phyloP scores from a whole-genome alignment of 1,139 yeast genomes.

The Debaryomycetaceae sp. region DNA sequence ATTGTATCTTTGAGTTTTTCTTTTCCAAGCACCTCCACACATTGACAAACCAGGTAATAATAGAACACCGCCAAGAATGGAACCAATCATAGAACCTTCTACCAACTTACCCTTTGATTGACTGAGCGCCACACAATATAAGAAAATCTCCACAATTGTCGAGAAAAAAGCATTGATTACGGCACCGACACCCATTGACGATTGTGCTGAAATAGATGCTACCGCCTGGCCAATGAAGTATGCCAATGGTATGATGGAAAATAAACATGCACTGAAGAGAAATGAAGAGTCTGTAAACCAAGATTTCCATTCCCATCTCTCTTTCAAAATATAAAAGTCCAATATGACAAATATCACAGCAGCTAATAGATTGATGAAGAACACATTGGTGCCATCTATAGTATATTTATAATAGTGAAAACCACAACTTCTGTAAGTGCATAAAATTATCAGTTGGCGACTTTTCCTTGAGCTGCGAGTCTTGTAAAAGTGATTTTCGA shows the following conservation, averaged over 20 bases:
- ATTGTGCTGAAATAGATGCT: constrained; percentile 96
- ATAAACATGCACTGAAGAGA: constrained; percentile 71
- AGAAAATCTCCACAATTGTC: constrained; percentile 87
- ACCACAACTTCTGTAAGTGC: constrained; percentile 92
- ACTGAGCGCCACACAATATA: constrained; percentile 85
- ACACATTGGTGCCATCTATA: constrained; percentile 91
- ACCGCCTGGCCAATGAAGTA: constrained; percentile 98
- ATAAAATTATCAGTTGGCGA: constrained; percentile 51
- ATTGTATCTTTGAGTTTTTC: constrained; percentile 92
- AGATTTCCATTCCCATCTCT: constrained; percentile 41
- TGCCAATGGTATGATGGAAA: constrained; percentile 89
- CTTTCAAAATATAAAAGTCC: constrained; percentile 67
- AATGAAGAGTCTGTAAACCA: constrained; percentile 59
- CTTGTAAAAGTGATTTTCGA: constrained; percentile 51
- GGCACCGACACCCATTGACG: constrained; percentile 99
- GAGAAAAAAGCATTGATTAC: constrained; percentile 97
- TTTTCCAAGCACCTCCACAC: constrained; percentile 92
- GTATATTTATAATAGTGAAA: constrained; percentile 92
- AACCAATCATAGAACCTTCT: constrained; percentile 97
- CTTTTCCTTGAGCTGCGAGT: constrained; percentile 22
- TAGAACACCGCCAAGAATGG: constrained; percentile 87
- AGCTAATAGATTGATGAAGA: constrained; percentile 78
- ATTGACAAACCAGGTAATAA: constrained; percentile 90
- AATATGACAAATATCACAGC: constrained; percentile 80
- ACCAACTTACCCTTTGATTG: constrained; percentile 87